Evolutionary conservation across 345 rosid species (phyloP).

Genomic region (Turnera subulata): DNA sequence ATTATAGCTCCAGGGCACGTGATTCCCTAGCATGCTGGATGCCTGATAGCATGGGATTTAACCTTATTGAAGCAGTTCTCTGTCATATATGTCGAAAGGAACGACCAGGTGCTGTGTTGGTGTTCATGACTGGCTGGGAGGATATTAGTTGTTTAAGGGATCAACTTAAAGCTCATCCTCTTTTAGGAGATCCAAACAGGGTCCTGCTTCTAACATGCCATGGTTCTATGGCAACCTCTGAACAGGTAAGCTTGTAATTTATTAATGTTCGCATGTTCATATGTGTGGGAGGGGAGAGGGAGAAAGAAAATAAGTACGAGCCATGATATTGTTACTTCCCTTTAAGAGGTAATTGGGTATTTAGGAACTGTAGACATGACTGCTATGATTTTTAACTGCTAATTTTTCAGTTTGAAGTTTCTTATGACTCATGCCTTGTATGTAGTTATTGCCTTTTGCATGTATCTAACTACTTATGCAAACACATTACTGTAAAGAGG

Average conservation of each 20-base stretch:
- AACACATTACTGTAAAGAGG: too few relatives aligned
- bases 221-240: slow-evolving; percentile 98
- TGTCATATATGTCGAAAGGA: slow-evolving; percentile 98
- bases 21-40: slow-evolving; percentile 89
- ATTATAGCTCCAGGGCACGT: slow-evolving; percentile 74
- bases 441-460: too few relatives aligned
- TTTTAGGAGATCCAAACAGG: slow-evolving; percentile 95
- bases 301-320: too few relatives aligned
- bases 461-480: neutral
- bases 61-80: slow-evolving; percentile 89
- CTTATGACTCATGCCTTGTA: too few relatives aligned
- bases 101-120: slow-evolving; percentile 86
- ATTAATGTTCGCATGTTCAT: neutral
- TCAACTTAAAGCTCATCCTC: slow-evolving; percentile 96
- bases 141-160: slow-evolving; percentile 90
- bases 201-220: slow-evolving; percentile 84
- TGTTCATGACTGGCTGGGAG: slow-evolving; percentile 99
- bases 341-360: too few relatives aligned
- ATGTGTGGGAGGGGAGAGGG: neutral
- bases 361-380: too few relatives aligned
- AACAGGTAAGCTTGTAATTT: slow-evolving; percentile 50
- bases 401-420: too few relatives aligned
- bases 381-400: too few relatives aligned
- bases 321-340: too few relatives aligned
- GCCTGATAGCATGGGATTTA: slow-evolving; percentile 93